Percentiles rank a stretch among this genome's conserved stretches.
These are phyloP conservation scores for Colletotrichum melonis DNA, from an alignment of 2,329 filamentous ascomycete species.

Conservation along the genomic window DNA sequence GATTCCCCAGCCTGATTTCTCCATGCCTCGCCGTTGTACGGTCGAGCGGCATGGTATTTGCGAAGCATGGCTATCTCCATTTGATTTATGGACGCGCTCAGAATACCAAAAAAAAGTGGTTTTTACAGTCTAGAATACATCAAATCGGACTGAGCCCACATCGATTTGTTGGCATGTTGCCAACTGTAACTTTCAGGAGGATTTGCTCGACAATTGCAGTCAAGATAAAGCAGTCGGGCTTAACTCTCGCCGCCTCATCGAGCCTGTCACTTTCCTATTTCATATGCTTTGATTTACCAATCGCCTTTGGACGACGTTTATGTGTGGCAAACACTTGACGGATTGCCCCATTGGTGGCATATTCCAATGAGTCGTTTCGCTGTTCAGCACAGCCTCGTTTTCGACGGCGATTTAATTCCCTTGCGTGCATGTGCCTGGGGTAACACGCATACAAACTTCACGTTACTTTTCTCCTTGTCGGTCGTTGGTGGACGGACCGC, in stretches of 20 bases:
- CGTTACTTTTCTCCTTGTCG: background rate
- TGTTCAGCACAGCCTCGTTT: constrained; percentile 13
- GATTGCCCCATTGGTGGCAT: constrained; percentile 4
- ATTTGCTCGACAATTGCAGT: background rate
- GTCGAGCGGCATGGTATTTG: background rate
- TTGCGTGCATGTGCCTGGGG: constrained; percentile 24
- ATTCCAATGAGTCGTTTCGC: background rate
- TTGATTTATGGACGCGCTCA: constrained; percentile 7
- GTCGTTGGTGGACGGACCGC: constrained; percentile 10
- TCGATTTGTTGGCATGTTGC: background rate
- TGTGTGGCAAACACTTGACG: background rate
- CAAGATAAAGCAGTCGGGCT: background rate
- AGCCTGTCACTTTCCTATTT: constrained; percentile 14
- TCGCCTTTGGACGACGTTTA: background rate
- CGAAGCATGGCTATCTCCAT: constrained; percentile 7
- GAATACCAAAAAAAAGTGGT: constrained; percentile 13
- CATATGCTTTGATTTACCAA: background rate
- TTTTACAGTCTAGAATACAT: background rate
- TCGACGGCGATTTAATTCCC: constrained; percentile 23
- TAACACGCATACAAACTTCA: constrained; percentile 19
- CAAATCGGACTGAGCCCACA: background rate
- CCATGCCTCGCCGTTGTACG: background rate
- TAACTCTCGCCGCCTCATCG: background rate
- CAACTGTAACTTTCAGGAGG: background rate
- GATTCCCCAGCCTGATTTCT: background rate